Conservation (phyloP, 805 yeast genomes). For the Candida loeiensis region DNA sequence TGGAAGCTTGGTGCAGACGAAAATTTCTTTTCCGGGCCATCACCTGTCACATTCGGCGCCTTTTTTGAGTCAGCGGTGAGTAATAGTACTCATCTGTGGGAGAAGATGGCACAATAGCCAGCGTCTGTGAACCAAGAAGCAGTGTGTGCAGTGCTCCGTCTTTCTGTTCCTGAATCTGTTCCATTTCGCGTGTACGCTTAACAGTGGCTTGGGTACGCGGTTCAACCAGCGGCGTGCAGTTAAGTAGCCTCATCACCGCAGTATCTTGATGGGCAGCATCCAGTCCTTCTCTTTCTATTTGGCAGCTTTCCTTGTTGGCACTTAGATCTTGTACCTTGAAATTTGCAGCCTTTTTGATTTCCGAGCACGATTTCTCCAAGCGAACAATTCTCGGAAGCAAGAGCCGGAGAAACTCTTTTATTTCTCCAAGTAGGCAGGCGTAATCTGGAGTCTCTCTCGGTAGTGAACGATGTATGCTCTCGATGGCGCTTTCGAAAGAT, state of each 20-base stretch:
- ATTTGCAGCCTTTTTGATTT: not conserved
- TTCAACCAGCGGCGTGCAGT: too few relatives aligned
- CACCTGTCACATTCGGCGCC: constrained; percentile 3
- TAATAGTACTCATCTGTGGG: constrained; percentile 3
- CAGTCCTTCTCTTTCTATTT: not conserved
- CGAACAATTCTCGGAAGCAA: constrained; percentile 16
- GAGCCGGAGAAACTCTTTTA: constrained; percentile 17
- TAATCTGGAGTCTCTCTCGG: too few relatives aligned
- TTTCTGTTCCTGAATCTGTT: not conserved
- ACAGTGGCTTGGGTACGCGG: too few relatives aligned
- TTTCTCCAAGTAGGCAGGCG: constrained; percentile 13
- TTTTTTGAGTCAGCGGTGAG: constrained; percentile 3
- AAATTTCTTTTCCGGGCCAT: constrained; percentile 3
- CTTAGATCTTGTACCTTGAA: not conserved
- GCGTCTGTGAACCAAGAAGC: not conserved
- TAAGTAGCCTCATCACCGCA: too few relatives aligned
- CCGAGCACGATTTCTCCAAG: constrained; percentile 9
- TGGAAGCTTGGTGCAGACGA: not conserved
- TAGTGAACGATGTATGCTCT: too few relatives aligned
- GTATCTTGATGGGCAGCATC: not conserved
- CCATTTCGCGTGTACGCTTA: too few relatives aligned
- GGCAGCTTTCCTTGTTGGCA: not conserved
- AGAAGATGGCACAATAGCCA: not conserved
- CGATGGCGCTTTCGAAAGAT: not conserved
- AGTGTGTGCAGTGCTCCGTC: not conserved